Conservation (phyloP, 2,329 filamentous ascomycete genomes). For the Fusarium sp. region DNA sequence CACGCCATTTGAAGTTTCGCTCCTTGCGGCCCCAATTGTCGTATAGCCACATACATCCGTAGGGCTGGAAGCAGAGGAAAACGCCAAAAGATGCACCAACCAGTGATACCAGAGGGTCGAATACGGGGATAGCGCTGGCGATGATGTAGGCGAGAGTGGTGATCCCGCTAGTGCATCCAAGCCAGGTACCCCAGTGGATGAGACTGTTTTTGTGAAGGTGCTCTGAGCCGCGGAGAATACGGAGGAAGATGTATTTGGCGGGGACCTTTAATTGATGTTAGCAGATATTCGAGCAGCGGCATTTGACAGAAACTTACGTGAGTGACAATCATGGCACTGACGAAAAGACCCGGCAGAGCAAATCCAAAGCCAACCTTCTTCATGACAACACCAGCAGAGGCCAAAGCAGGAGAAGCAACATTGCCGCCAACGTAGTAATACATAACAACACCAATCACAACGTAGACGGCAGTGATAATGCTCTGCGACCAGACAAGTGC, state of each 20-base stretch:
- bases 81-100: constrained; percentile 36
- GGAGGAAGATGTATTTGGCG: constrained; percentile 50
- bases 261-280: constrained; percentile 13
- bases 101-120: constrained; percentile 32
- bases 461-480: constrained; percentile 50
- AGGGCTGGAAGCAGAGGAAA: constrained; percentile 38
- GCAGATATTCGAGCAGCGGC: neutral
- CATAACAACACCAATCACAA: constrained; percentile 54
- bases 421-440: constrained; percentile 61
- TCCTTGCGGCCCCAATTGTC: constrained; percentile 24
- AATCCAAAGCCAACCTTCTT: constrained; percentile 61
- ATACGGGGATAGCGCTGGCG: constrained; percentile 34
- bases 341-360: constrained; percentile 50
- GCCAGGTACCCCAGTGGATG: constrained; percentile 50
- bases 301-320: constrained; percentile 41
- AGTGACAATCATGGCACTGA: constrained; percentile 45
- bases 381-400: constrained; percentile 56
- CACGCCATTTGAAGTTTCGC: constrained; percentile 5
- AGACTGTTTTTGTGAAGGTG: constrained; percentile 47
- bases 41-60: constrained; percentile 36
- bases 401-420: constrained; percentile 61
- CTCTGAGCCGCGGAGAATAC: constrained; percentile 46
- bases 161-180: constrained; percentile 25
- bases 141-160: constrained; percentile 34
- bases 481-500: constrained; percentile 46